Percentiles rank a stretch among this genome's conserved stretches.
Conservation (phyloP, 169 alveolate genomes). For the Cryptosporidium xiaoi region DNA sequence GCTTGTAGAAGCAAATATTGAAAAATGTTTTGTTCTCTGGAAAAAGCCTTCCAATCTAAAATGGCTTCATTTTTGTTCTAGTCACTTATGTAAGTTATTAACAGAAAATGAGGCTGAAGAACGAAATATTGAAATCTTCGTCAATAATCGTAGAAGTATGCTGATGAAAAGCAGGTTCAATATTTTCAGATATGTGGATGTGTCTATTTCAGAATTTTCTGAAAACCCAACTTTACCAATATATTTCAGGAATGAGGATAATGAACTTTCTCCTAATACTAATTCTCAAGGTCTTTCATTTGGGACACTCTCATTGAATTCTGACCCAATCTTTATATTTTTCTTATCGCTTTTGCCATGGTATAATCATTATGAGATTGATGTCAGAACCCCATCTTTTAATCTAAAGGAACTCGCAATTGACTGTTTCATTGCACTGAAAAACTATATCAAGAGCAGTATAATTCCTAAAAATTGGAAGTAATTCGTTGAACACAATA, state of each 20-base stretch:
- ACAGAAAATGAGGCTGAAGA: slow-evolving; percentile 1
- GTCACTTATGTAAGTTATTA: slow-evolving; percentile 1
- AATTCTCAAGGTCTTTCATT: background rate
- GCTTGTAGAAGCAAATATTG: slow-evolving; percentile 56
- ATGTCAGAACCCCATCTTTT: background rate
- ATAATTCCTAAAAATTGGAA: background rate
- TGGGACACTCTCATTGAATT: slow-evolving; percentile 6
- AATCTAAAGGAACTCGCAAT: slow-evolving; percentile 16
- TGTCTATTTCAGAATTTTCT: slow-evolving; percentile 50
- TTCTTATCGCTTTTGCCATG: slow-evolving; percentile 45
- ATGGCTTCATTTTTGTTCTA: slow-evolving; percentile 51
- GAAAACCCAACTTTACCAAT: slow-evolving; percentile 19
- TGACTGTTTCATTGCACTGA: slow-evolving; percentile 27
- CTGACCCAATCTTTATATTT: slow-evolving; percentile 50
- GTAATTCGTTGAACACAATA: too few relatives aligned
- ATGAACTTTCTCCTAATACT: background rate
- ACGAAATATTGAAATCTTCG: background rate
- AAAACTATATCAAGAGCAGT: slow-evolving; percentile 11
- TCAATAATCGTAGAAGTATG: slow-evolving; percentile 7
- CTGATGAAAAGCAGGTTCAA: slow-evolving; percentile 35
- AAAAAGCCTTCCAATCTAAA: background rate
- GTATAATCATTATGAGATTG: background rate
- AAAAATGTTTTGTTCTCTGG: slow-evolving; percentile 45
- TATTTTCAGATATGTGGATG: slow-evolving; percentile 67
- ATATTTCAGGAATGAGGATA: slow-evolving; percentile 40